Evolutionary conservation across 306 rosid genomes (phyloP), one percentile per base, ranked within the genome.

Genomic region (Gastrolobium villosum): DNA sequence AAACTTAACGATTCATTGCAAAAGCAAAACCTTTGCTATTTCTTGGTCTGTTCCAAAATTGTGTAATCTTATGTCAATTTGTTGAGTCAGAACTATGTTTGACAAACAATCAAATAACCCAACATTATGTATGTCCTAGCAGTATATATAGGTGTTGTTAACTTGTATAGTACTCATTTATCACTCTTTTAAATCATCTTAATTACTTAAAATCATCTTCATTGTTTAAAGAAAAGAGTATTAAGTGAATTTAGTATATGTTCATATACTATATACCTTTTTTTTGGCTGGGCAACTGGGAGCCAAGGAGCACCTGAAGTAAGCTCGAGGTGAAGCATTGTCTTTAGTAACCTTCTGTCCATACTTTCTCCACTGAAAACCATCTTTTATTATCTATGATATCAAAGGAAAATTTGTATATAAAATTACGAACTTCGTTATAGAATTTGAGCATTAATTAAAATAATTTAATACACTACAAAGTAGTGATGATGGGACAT

Each of bases 261-360:
- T 55, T 41, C 10, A 37, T 31, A 31, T 44, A 6, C 30, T 5
- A 15, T 10, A 4, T 69, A 91, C 97, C 97, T 88, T 92, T 91
- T 90, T 92, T 78, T 92, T 92, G 65, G 86, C 97, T 0, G 89
- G 88, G 75, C 97, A 92, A 32, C 32, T 56, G 4, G 94, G 97
- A 77, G 97, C 89, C 87, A 87, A 78, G 54, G 91, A 87, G 35
- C 97, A 90, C 84, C 91, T 90, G 40, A 80, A 90, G 81, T 92
- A 92, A 84, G 97, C 97, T 87, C 97, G 73, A 50, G 97, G 97
- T 59, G 83, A 88, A 3, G 86, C 89, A 79, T 90, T 88, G 49
- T 90, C 91, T 84, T 92, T 92, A 64, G 97, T 92, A 36, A 92
- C 91, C 79, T 92, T 92, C 64, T 92, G 94, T 10, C 97, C 97